Evolutionary conservation across 169 alveolate genomes (phyloP).

Genomic region (Perkinsus marinus): DNA sequence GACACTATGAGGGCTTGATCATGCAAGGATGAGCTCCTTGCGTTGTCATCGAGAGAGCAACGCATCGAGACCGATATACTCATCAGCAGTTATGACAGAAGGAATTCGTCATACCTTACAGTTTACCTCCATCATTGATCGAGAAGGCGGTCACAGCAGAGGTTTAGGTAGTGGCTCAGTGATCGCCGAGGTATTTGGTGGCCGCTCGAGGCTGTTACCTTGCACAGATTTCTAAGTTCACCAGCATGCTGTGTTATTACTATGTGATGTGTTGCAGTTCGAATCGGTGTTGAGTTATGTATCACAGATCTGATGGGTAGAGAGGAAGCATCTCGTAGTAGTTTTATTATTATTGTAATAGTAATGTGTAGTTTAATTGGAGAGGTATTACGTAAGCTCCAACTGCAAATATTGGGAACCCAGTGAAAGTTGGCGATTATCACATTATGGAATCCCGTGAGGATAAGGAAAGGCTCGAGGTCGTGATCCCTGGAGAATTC

Average conservation of each 20-base stretch:
- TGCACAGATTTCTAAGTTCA: too few relatives aligned
- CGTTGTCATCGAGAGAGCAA: too few relatives aligned
- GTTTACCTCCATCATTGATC: neutral
- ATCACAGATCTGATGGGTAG: too few relatives aligned
- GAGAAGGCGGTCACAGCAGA: neutral
- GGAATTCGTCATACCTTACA: neutral
- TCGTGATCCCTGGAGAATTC: too few relatives aligned
- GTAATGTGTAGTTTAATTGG: neutral
- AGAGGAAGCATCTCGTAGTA: too few relatives aligned
- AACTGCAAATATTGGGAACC: neutral
- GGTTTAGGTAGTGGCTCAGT: neutral
- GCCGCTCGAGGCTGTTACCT: too few relatives aligned
- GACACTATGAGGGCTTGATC: too few relatives aligned
- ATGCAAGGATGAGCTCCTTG: too few relatives aligned
- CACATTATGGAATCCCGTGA: neutral
- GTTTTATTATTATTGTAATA: neutral
- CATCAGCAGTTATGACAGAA: neutral
- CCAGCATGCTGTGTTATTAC: too few relatives aligned
- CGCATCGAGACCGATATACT: too few relatives aligned
- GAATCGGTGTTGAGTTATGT: too few relatives aligned
- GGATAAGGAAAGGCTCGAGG: neutral
- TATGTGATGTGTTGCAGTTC: too few relatives aligned
- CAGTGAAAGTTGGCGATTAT: neutral
- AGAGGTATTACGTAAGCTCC: neutral
- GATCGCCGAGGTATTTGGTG: neutral